Evolutionary conservation across 2,329 filamentous ascomycete species (phyloP), one percentile per base, ranked within the genome.

Genomic region (Samsoniella hepiali): DNA sequence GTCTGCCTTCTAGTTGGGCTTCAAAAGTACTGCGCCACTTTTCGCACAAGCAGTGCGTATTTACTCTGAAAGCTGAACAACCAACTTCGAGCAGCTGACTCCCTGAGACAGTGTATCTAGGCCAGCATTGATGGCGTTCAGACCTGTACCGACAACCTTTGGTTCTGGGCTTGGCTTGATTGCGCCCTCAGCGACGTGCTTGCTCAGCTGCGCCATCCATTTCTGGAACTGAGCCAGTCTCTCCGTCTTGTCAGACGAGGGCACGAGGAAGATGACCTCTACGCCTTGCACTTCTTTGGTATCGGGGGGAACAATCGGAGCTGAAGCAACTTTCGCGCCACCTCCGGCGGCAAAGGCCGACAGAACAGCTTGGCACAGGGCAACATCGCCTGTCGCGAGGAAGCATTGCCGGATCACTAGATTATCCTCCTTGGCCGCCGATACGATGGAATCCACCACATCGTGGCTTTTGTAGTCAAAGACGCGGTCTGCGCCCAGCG

Each of bases 11-110:
- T 38, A 11, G 10, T 11, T 38, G 36, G 36, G 10, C 9, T 38
- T 38, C 5, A 1, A 38, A 7, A 11, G 6, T 38, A 38, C 8
- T 38, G 9, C 36, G 36, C 10, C 36, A 11, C 36, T 8, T 5
- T 11, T 6, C 3, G 5, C 4, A 5, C 42, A 5, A 44, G 22
- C 34, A 32, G 3, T 11, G 65, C 56, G 17, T 32, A 3, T 34
- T 71, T 40, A 78, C 56, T 74, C 70, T 0, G 64, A 65, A 69
- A 79, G 38, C 63, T 80, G 74, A 56, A 80, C 67, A 44, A 80
- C 71, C 62, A 81, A 70, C 69, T 80, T 81, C 0, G 68, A 71
- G 65, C 78, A 79, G 51, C 77, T 80, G 13, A 80, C 77, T 0
- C 79, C 78, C n/a, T 36, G 61, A 1, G 65, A 63, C 15, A 81